Percentiles rank a stretch among this genome's conserved stretches.
These are phyloP conservation scores for Wickerhamiella brachini DNA, from an alignment of 805 yeast genomes.

Conservation along the genomic window DNA sequence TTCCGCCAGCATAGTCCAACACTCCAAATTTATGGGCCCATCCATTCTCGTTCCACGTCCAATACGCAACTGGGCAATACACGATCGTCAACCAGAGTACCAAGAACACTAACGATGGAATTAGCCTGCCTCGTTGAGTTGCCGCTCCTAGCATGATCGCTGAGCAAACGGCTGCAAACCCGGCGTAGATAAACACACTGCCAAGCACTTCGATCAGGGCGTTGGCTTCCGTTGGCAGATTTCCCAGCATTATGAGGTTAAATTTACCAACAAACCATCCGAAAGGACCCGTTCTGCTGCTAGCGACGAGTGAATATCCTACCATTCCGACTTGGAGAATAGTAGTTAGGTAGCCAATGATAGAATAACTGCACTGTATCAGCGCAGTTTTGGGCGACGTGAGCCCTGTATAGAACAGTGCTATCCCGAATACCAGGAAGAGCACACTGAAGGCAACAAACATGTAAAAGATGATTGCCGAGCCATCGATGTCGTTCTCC, in stretches of 20 bases:
- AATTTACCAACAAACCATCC: constrained; percentile 41
- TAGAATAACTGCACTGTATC: constrained; percentile 48
- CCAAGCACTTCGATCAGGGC: constrained; percentile 22
- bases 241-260: constrained; percentile 33
- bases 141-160: constrained; percentile 59
- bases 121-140: constrained; percentile 56
- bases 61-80: constrained; percentile 57
- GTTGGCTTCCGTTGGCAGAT: constrained; percentile 23
- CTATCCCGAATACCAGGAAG: constrained; percentile 22
- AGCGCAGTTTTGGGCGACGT: constrained; percentile 55
- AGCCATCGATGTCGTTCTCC: not conserved
- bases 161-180: constrained; percentile 52
- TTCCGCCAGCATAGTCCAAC: constrained; percentile 65
- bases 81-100: constrained; percentile 59
- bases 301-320: constrained; percentile 51
- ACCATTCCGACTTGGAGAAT: constrained; percentile 57
- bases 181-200: constrained; percentile 41
- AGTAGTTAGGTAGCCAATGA: constrained; percentile 46
- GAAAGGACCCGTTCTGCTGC: constrained; percentile 20
- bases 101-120: constrained; percentile 56
- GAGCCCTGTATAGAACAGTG: constrained; percentile 52
- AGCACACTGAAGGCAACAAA: constrained; percentile 8
- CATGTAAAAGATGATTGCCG: constrained; percentile 10
- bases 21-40: constrained; percentile 51
- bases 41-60: constrained; percentile 62